Conservation (phyloP, 495 filamentous ascomycete species). For the Hyaloscypha finlandica region DNA sequence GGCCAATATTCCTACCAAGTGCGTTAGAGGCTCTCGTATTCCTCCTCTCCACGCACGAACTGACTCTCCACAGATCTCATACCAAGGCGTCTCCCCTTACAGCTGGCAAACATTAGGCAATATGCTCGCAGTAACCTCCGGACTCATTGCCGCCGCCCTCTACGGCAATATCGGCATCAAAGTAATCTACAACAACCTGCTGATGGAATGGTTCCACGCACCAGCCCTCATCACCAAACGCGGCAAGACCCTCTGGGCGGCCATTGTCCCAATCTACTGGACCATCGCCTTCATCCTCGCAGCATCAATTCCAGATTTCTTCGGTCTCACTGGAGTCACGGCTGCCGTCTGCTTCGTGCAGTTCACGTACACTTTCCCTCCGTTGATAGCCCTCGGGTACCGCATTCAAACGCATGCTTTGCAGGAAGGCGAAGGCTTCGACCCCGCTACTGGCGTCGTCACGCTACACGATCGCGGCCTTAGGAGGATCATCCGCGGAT, state of each 20-base stretch:
- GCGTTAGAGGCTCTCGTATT: background rate
- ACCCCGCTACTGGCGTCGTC: constrained; percentile 44
- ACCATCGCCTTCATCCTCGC: constrained; percentile 51
- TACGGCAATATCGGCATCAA: constrained; percentile 69
- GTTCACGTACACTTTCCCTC: constrained; percentile 16
- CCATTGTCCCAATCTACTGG: constrained; percentile 59
- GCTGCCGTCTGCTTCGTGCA: constrained; percentile 42
- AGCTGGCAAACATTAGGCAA: constrained; percentile 56
- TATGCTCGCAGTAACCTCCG: constrained; percentile 47
- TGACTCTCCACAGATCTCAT: constrained; percentile 33
- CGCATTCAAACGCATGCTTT: constrained; percentile 43
- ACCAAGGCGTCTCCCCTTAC: constrained; percentile 51
- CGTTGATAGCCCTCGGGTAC: constrained; percentile 42
- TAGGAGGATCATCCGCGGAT: constrained; percentile 43
- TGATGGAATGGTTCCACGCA: constrained; percentile 51
- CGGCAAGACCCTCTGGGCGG: constrained; percentile 55
- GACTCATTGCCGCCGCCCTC: constrained; percentile 54
- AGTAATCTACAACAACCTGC: constrained; percentile 57
- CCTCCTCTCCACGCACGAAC: constrained; percentile 13
- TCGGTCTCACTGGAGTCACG: constrained; percentile 45
- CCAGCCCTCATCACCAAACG: constrained; percentile 46
- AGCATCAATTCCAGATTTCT: constrained; percentile 51
- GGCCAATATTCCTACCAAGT: constrained; percentile 50
- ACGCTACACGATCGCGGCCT: constrained; percentile 34
- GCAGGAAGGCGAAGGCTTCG: constrained; percentile 43